These are phyloP conservation scores for Phytophthora pluvialis DNA, from an alignment of 352 stramenopile species.

Conservation along the genomic window DNA sequence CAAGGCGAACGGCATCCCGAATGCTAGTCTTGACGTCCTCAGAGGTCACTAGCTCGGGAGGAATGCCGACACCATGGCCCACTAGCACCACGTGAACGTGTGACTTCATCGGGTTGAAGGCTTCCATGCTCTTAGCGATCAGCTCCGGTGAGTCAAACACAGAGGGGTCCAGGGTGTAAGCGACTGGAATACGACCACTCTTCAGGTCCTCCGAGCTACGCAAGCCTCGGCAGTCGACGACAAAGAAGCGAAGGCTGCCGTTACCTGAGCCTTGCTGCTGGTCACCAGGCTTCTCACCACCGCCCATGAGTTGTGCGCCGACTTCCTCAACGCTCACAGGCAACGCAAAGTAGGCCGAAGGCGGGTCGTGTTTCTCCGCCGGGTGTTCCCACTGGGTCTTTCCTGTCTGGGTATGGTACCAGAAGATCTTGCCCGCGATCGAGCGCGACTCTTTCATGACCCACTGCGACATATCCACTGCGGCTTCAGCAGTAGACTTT, in stretches of 20 bases:
- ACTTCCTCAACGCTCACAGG: slow-evolving; percentile 78
- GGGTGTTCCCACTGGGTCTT: slow-evolving; percentile 87
- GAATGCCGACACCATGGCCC: slow-evolving; percentile 73
- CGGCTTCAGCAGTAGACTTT: slow-evolving; percentile 41
- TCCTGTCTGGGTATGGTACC: slow-evolving; percentile 76
- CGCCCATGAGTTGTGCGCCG: slow-evolving; percentile 64
- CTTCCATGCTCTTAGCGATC: slow-evolving; percentile 74
- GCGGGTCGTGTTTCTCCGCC: slow-evolving; percentile 59
- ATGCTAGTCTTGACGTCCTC: slow-evolving; percentile 80
- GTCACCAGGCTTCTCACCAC: slow-evolving; percentile 49
- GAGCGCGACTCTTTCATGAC: slow-evolving; percentile 78
- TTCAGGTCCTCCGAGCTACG: slow-evolving; percentile 83
- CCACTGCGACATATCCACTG: slow-evolving; percentile 84
- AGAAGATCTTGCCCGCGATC: slow-evolving; percentile 79
- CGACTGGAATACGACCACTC: slow-evolving; percentile 76
- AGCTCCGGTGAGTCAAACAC: slow-evolving; percentile 84
- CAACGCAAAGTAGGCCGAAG: slow-evolving; percentile 69
- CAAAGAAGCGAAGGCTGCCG: slow-evolving; percentile 64
- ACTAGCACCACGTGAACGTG: slow-evolving; percentile 80
- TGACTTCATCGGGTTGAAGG: slow-evolving; percentile 76
- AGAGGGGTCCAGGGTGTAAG: slow-evolving; percentile 77
- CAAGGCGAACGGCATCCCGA: slow-evolving; percentile 72
- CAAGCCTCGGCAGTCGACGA: slow-evolving; percentile 76
- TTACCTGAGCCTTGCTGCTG: slow-evolving; percentile 18
- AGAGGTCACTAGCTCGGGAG: slow-evolving; percentile 58